Base-by-base conservation (phyloP, 2,329 filamentous ascomycete genomes). In the Cryphonectria parasitica region DNA sequence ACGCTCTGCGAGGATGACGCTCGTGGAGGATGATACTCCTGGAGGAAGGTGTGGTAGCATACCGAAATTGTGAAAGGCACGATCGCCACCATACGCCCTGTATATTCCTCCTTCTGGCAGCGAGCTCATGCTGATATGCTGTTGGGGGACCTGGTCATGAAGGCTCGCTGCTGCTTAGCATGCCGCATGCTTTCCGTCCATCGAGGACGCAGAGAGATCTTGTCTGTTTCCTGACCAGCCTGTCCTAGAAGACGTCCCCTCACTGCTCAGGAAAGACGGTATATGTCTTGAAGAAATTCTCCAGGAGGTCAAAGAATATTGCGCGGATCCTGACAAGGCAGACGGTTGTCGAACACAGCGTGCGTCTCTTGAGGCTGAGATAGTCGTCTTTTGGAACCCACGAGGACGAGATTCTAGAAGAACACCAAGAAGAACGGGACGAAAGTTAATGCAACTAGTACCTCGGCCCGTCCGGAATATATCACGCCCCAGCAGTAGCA, bases 61-160 rank as follows among this genome's bases (percentile, higher is more conserved):
- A 78, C 77, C 77, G 79, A 92, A 93, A 79, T 92, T 92, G 82
- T 92, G 89, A 78, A 92, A 92, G 60, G 90, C 90, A 72, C 87
- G 85, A 77, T 91, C 91, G 70, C 89, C 89, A 74, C 90, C 90
- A 67, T 84, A 82, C 0, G 88, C 90, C 69, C 82, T 81, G 25
- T 64, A 58, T 39, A 45, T 10, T n/a, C 28, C 45, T 36, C 49
- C n/a, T 58, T 58, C 64, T 41, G 49, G 64, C 15, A n/a, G 22
- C n/a, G 31, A n/a, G n/a, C 39, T 52, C 64, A 67, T 67, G 65
- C 36, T 67, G 15, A 8, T 60, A 17, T 45, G 34, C 28, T 25
- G 19, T n/a, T 19, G 22, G 19, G 17, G 43, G n/a, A 2, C 54
- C 11, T 28, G 34, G 25, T 43, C 19, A 39, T 58, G 64, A 8